phyloP scores from a whole-genome alignment of 768 basidiomycete genomes.

The Daedalea quercina region DNA sequence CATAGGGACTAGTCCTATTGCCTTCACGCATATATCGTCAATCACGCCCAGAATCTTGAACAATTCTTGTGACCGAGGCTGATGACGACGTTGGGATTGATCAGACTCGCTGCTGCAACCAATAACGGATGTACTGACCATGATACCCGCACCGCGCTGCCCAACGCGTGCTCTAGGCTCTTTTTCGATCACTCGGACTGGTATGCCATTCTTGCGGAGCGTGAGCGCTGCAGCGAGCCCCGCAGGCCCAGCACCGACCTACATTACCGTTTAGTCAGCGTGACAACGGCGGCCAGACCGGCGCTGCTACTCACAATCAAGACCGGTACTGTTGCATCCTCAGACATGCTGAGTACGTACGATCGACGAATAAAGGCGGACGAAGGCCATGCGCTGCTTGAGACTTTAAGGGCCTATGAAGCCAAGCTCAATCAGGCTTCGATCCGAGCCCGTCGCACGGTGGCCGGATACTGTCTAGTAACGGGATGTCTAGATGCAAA shows the following conservation, averaged over 20 bases:
- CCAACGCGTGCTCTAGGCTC: slow-evolving; percentile 6
- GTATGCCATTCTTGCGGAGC: slow-evolving; percentile 8
- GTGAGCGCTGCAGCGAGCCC: slow-evolving; percentile 9
- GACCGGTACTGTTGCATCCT: neutral
- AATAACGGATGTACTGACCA: slow-evolving; percentile 1
- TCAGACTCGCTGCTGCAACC: slow-evolving; percentile 5
- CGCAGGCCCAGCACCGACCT: slow-evolving; percentile 12
- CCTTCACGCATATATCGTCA: slow-evolving; percentile 11
- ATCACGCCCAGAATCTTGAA: slow-evolving; percentile 14
- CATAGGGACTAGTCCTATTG: slow-evolving; percentile 1
- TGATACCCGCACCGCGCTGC: slow-evolving; percentile 16
- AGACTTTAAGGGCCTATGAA: too few species aligned
- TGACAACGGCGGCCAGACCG: neutral
- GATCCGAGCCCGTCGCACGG: too few species aligned
- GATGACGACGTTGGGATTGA: slow-evolving; percentile 12
- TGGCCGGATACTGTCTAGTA: too few species aligned
- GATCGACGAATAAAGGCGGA: too few species aligned
- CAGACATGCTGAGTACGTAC: neutral
- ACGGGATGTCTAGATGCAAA: too few species aligned
- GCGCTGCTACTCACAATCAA: neutral
- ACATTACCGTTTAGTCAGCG: neutral
- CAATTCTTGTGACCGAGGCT: slow-evolving; percentile 12
- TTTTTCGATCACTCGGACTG: slow-evolving; percentile 11
- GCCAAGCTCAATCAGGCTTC: too few species aligned
- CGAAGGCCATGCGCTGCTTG: too few species aligned